Evolutionary conservation across 139 green algal species (phyloP).

Genomic region (Astrephomene gubernaculifera): DNA sequence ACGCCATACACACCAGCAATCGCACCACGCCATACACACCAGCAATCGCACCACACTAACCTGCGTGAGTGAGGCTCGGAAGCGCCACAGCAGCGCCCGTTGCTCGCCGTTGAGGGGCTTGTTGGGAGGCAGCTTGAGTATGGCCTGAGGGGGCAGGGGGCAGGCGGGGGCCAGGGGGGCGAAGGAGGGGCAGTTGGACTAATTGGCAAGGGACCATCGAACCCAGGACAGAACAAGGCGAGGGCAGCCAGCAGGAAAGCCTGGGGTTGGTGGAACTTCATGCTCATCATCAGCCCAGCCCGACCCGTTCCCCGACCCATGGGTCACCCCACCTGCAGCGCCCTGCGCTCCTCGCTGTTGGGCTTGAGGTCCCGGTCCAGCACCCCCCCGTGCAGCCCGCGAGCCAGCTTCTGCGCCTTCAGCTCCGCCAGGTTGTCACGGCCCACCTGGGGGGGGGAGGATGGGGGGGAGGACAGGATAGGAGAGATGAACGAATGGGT

Average conservation of each 20-base stretch:
- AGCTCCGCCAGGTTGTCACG: slow-evolving; percentile 89
- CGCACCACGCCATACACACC: no score
- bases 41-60: no score
- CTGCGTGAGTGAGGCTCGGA: slow-evolving; percentile 85
- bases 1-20: no score
- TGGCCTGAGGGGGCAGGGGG: slow-evolving; percentile 2
- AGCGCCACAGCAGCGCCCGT: slow-evolving; percentile 88
- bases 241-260: no score
- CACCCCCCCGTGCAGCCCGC: slow-evolving; percentile 73
- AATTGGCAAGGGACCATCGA: no score
- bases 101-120: slow-evolving; percentile 75
- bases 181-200: no score
- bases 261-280: no score
- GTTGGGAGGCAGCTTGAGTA: slow-evolving; percentile 67
- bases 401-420: slow-evolving; percentile 94
- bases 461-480: background rate
- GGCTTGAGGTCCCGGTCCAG: slow-evolving; percentile 89
- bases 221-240: no score
- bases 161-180: background rate
- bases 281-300: no score
- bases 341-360: slow-evolving; percentile 77
- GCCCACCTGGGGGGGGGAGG: slow-evolving; percentile 65
- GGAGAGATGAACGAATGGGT: background rate
- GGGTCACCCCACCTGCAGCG: slow-evolving; percentile 64
- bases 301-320: no score